Base-by-base conservation (phyloP, 192 early-diverging fungal species). In the Backusella liffmaniae region DNA sequence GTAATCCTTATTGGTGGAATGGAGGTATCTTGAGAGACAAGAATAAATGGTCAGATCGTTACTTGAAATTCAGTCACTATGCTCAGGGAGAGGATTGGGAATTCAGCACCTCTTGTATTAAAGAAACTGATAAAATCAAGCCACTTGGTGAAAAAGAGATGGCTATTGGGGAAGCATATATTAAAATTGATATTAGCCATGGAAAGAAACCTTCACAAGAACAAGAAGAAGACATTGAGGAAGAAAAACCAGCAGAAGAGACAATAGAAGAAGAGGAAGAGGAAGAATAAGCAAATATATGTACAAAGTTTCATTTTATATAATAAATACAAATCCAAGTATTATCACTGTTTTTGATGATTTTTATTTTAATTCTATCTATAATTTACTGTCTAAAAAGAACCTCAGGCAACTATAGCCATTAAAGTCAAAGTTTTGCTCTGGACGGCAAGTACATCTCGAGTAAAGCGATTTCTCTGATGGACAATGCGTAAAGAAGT, bases 401-500 rank as follows among this genome's bases (percentile, higher is more conserved):
- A 62, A 62, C 10, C 62, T 49, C 21, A 77, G 67, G 44, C 82
- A 83, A 44, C 78, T 79, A 56, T 77, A 79, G 13, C 66, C 72
- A 49, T 80, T 51, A 46, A 72, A 56, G 41, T 79, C 89, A 73
- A 88, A 85, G 69, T 84, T 90, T 35, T 84, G 74, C n/a, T 80
- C 70, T 7, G 87, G 86, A 66, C 86, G 79, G 42, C 89, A 90
- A n/a, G 81, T 69, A 66, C 87, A 87, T 41, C 80, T 79, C 32
- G 65, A 68, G 51, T 82, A 85, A 3, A 85, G 56, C 4, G 65
- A 39, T 4, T 79, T 77, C 51, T 90, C 87, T 66, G 85, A 82
- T 3, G 94, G 91, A 83, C 94, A 96, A 80, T 93, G 90, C 36
- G 85, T 84, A 72, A 90, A 91, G 35, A 51, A 66, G 37, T 88